Evolutionary conservation across 441 rosid genomes (phyloP).

Genomic region (Syzygium syzygioides): DNA sequence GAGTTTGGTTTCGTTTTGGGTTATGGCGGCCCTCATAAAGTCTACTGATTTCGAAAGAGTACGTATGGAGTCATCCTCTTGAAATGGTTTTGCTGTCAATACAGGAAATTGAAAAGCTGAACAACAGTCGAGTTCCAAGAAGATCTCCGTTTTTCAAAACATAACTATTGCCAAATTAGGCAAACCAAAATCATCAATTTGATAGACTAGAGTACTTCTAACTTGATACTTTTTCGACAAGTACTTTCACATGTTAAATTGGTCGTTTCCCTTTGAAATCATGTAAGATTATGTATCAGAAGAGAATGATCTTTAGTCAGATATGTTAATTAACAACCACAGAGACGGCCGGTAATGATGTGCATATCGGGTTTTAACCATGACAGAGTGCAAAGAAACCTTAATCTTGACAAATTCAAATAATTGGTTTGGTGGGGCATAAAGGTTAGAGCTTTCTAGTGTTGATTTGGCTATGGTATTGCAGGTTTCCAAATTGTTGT

Average conservation of each 20-base stretch:
- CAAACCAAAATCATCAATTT: not conserved
- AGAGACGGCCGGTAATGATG: rapidly evolving
- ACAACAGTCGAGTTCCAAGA: not conserved
- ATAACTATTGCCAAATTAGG: not conserved
- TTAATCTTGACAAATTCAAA: not conserved
- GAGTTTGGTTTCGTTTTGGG: not conserved
- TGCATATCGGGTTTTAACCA: not conserved
- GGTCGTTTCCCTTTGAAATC: not conserved
- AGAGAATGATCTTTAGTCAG: no score
- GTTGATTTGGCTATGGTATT: not conserved
- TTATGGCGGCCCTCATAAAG: not conserved
- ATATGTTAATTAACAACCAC: no score
- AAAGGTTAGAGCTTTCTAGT: not conserved
- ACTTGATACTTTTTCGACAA: not conserved
- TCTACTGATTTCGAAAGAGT: not conserved
- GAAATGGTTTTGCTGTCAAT: not conserved
- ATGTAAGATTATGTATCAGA: not conserved
- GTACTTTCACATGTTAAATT: not conserved
- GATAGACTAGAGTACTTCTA: not conserved
- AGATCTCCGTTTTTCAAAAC: not conserved
- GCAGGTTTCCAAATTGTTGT: not conserved
- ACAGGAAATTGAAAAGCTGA: not conserved
- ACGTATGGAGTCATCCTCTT: not conserved
- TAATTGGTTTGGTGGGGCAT: not conserved
- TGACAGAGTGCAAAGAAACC: not conserved